Base-by-base conservation (phyloP, 768 basidiomycete species). In the Termitomyces sp. region DNA sequence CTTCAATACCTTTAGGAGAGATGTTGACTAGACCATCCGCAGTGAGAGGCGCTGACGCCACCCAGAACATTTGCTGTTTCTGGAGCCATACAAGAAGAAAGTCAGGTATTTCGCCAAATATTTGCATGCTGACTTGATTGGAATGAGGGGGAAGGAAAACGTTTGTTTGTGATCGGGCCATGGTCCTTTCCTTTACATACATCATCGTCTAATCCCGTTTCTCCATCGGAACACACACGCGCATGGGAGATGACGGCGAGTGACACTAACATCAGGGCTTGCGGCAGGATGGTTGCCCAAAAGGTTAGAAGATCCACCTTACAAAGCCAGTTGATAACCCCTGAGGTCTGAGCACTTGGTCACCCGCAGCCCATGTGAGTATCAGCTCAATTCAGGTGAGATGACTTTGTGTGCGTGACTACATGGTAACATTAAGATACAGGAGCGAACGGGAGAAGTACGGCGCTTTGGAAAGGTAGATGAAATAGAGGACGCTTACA, bases 31-130 rank as follows among this genome's bases (percentile, higher is more conserved):
- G 84, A 0, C 85, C 87, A 20, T 81, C 76, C 0, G 67, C 69
- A 16, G 70, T 73, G 26, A 88, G 77, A 24, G 87, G 86, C 0
- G 85, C 83, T 2, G 84, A 82, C 0, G 84, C 86, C 28, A 90
- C 86, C 80, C 84, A 89, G 68, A 88, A 89, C 62, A 86, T 76
- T 55, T 87, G 76, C 68, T 89, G 87, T 60, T 78, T 75, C 42
- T 73, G 62, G 20, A 88, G 79, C 87, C 86, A 88, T 58, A 76
- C 72, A 24, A 81, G 66, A 30, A 82, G 70, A 58, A 78, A 74
- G 30, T 76, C 73, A 0, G 86, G 81, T 20, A 88, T 83, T 51
- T 80, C 76, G 58, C 82, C 77, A 61, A 80, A 80, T 65, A 78
- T 80, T 53, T 82, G 76, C 86, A 88, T 89, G 32, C 54, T 57